phyloP scores from a whole-genome alignment of 495 filamentous ascomycete species.

The Hypoxylon fuscum region DNA sequence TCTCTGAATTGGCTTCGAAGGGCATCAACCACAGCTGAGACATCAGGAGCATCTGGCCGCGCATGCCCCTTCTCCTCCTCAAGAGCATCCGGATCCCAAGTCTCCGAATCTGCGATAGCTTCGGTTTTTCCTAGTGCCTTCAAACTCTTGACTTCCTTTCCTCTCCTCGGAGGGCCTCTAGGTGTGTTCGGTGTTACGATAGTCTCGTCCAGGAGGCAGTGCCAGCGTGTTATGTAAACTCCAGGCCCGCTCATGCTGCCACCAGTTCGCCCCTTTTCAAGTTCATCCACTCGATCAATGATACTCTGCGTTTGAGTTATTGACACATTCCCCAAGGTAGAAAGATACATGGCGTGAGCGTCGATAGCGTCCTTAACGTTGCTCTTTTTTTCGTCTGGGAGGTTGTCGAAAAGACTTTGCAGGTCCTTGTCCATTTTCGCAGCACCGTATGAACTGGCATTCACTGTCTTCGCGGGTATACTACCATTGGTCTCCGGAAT shows the following conservation, averaged over 20 bases:
- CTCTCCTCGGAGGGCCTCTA: constrained; percentile 57
- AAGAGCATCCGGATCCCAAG: constrained; percentile 36
- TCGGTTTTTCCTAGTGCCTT: constrained; percentile 59
- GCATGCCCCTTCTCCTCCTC: constrained; percentile 25
- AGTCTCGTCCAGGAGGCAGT: constrained; percentile 67
- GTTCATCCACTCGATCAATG: constrained; percentile 43
- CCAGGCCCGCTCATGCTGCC: constrained; percentile 62
- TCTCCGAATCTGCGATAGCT: constrained; percentile 48
- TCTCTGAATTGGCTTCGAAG: constrained; percentile 47
- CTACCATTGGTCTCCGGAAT: background rate
- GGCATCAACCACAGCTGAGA: constrained; percentile 48
- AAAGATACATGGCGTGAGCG: constrained; percentile 63
- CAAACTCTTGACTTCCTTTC: constrained; percentile 58
- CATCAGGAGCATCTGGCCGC: constrained; percentile 46
- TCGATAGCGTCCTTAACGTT: constrained; percentile 55
- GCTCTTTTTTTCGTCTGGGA: constrained; percentile 49
- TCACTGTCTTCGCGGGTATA: background rate
- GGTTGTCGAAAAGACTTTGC: constrained; percentile 53
- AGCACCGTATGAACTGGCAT: constrained; percentile 35
- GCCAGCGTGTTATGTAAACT: constrained; percentile 70
- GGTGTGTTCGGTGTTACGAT: constrained; percentile 62
- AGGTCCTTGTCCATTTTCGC: constrained; percentile 57
- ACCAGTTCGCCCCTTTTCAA: constrained; percentile 13
- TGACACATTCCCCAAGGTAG: constrained; percentile 57
- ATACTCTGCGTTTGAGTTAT: constrained; percentile 55